These are phyloP conservation scores for Cadophora malorum DNA, from an alignment of 2,329 filamentous ascomycete genomes.

Conservation along the genomic window DNA sequence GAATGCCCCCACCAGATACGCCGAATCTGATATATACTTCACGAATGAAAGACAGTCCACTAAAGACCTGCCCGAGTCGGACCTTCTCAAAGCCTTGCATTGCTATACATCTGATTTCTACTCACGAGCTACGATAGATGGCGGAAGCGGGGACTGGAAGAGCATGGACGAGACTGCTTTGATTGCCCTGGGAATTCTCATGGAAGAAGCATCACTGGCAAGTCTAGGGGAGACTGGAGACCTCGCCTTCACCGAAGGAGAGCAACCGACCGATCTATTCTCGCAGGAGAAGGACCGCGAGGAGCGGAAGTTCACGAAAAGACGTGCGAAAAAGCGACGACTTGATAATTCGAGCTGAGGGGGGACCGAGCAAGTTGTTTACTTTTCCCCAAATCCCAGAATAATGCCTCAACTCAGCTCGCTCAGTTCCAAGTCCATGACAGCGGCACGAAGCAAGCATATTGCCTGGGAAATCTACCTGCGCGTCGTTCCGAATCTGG, in stretches of 20 bases:
- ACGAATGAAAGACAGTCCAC: slow-evolving; percentile 63
- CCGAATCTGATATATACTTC: slow-evolving; percentile 75
- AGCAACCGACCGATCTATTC: slow-evolving; percentile 20
- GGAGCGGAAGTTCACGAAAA: slow-evolving; percentile 14
- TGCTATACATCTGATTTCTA: slow-evolving; percentile 73
- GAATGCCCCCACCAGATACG: slow-evolving; percentile 69
- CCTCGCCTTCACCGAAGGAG: slow-evolving; percentile 72
- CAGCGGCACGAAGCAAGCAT: slow-evolving; percentile 14
- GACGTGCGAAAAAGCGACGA: slow-evolving; percentile 30
- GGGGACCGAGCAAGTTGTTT: slow-evolving; percentile 8
- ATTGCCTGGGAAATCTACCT: slow-evolving; percentile 5
- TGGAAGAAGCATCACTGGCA: slow-evolving; percentile 72
- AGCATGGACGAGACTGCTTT: slow-evolving; percentile 82
- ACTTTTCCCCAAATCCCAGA: neutral
- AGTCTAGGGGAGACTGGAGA: slow-evolving; percentile 70
- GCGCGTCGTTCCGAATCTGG: slow-evolving; percentile 1
- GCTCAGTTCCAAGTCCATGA: slow-evolving; percentile 11
- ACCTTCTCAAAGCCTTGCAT: slow-evolving; percentile 73
- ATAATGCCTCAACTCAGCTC: neutral
- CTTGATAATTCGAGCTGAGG: slow-evolving; percentile 17
- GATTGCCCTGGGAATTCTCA: slow-evolving; percentile 74
- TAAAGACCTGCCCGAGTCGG: slow-evolving; percentile 67
- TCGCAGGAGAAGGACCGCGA: neutral
- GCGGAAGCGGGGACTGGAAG: slow-evolving; percentile 50
- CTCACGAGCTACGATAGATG: slow-evolving; percentile 44